Percentiles rank a stretch among this genome's conserved stretches.
phyloP scores from a whole-genome alignment of 352 stramenopile species.

The Nothophytophthora sp. region DNA sequence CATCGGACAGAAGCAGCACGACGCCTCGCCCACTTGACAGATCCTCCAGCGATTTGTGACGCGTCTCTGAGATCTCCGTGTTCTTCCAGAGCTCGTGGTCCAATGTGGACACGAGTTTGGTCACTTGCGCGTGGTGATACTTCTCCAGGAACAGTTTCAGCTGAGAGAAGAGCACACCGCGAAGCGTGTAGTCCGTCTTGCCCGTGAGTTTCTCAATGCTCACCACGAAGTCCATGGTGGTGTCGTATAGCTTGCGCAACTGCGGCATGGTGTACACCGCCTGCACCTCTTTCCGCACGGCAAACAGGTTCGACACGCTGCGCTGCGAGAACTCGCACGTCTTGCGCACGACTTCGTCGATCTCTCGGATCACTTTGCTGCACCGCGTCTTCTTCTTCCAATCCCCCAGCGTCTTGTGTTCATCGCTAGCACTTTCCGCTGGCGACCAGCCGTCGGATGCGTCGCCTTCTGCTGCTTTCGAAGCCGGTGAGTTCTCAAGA shows the following conservation, averaged over 20 bases:
- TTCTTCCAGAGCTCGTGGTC: slow-evolving; percentile 96
- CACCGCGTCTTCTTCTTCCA: slow-evolving; percentile 81
- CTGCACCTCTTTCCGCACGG: slow-evolving; percentile 87
- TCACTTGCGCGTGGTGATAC: slow-evolving; percentile 93
- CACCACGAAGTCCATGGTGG: slow-evolving; percentile 92
- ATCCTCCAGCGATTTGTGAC: slow-evolving; percentile 90
- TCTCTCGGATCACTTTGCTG: slow-evolving; percentile 76
- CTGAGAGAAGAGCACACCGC: slow-evolving; percentile 93
- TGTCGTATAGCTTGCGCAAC: slow-evolving; percentile 94
- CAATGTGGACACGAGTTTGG: slow-evolving; percentile 92
- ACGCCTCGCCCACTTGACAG: slow-evolving; percentile 92
- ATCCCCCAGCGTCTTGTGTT: slow-evolving; percentile 59
- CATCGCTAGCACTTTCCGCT: slow-evolving; percentile 38
- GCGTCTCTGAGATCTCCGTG: slow-evolving; percentile 88
- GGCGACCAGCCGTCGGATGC: slow-evolving; percentile 39
- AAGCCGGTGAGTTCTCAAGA: slow-evolving; percentile 10
- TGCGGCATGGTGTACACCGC: slow-evolving; percentile 91
- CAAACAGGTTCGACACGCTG: slow-evolving; percentile 87
- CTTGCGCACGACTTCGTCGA: slow-evolving; percentile 85
- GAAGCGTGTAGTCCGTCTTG: slow-evolving; percentile 92
- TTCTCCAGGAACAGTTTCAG: slow-evolving; percentile 96
- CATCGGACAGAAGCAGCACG: slow-evolving; percentile 65
- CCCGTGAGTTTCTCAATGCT: slow-evolving; percentile 90
- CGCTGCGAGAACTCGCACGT: slow-evolving; percentile 87
- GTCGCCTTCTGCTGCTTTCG: slow-evolving; percentile 1